Base-by-base conservation (phyloP, 73 alveolate genomes). In the Blepharisma japonicum region DNA sequence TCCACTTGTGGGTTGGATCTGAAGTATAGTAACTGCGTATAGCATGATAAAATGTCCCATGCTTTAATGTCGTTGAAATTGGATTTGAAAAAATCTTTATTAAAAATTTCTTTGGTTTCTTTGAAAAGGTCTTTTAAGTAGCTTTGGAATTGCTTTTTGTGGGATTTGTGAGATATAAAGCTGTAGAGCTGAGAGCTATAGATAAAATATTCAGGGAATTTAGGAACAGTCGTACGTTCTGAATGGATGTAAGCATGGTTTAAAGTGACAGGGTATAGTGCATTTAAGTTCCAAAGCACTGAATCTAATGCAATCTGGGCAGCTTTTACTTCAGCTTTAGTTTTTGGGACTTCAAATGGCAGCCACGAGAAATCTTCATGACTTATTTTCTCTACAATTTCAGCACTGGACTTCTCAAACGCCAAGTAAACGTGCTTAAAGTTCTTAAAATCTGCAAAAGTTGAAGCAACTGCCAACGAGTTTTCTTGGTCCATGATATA, bases 401-500 rank as follows among this genome's bases (percentile, higher is more conserved):
- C 42, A 32, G 0, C 66, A 9, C 61, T 70, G 14, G 18, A 7
- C 61, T 18, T 25, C n/a, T 45, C 18, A 8, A 7, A 9, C 2
- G 23, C 39, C 4, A 81, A 56, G 39, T 55, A 81, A 18, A 76
- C 80, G 45, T 32, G 48, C 38, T 77, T 81, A 55, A 76, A 81
- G 46, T 70, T 45, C 48, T 45, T 46, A 27, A 81, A 81, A 9
- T 53, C 85, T 11, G 32, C 56, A 27, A 32, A 51, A 7, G 84
- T 68, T 66, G 54, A 71, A 67, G 91, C 80, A 6, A 86, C 68
- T 20, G 76, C 55, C 21, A 86, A 83, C 2, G 93, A 79, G 5
- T 45, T n/a, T 18, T 86, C 79, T 3, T 56, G 78, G 49, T 81
- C 85, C 68, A 81, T 70, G 5, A 86, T 71, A 68, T 86, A 89